phyloP scores from a whole-genome alignment of 2,329 filamentous ascomycete species.

The Pseudocercospora ulei region DNA sequence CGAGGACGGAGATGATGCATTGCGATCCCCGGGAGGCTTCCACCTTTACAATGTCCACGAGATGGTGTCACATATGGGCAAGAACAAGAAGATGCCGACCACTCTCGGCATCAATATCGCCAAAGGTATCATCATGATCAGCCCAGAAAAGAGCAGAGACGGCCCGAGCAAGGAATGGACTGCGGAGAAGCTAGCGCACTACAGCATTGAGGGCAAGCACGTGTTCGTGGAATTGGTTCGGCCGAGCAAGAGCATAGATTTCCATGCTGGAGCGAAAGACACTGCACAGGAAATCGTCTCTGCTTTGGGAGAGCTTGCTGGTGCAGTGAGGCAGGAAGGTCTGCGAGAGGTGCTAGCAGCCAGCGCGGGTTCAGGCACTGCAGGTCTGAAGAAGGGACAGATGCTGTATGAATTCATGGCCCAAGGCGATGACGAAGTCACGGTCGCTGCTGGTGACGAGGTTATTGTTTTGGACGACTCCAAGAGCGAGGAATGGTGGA shows the following conservation, averaged over 20 bases:
- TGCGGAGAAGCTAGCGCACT: slow-evolving; percentile 90
- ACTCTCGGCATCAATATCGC: slow-evolving; percentile 86
- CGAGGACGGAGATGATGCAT: slow-evolving; percentile 38
- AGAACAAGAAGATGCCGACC: slow-evolving; percentile 97
- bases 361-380: slow-evolving; percentile 51
- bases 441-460: slow-evolving; percentile 79
- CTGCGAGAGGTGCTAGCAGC: slow-evolving; percentile 79
- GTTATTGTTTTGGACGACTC: slow-evolving; percentile 80
- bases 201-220: slow-evolving; percentile 95
- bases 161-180: slow-evolving; percentile 86
- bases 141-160: slow-evolving; percentile 72
- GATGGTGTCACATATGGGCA: slow-evolving; percentile 93
- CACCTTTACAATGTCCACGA: slow-evolving; percentile 96
- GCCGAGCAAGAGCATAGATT: slow-evolving; percentile 90
- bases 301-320: slow-evolving; percentile 78
- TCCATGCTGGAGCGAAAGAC: slow-evolving; percentile 94
- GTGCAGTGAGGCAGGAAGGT: slow-evolving; percentile 71
- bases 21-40: slow-evolving; percentile 63
- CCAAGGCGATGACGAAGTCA: slow-evolving; percentile 92
- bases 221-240: slow-evolving; percentile 88
- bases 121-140: slow-evolving; percentile 80
- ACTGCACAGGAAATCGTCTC: slow-evolving; percentile 88
- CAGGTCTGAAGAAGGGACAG: slow-evolving; percentile 65
- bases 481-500: slow-evolving; percentile 98
- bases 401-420: slow-evolving; percentile 95